Base-by-base conservation (phyloP, 139 green algal genomes). In the Coccomyxa sp. region DNA sequence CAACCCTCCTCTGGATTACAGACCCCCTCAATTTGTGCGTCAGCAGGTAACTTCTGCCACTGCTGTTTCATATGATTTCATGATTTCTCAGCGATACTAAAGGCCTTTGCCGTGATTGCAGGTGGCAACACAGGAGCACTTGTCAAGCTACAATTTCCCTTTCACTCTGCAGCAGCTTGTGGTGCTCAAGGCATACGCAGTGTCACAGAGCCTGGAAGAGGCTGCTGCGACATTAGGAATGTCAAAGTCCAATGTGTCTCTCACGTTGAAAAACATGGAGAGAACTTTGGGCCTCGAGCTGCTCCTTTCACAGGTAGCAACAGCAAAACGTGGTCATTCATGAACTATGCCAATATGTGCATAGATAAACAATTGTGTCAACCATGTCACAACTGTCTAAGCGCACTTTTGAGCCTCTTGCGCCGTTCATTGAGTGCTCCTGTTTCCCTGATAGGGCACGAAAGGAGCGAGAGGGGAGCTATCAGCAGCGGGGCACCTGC, bases 91-190 rank as follows among this genome's bases (percentile, higher is more conserved):
- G 38, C 38, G 38, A 51, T 51, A 51, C 38, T 51, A 51, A 11
- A 51, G 38, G 38, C 38, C 38, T 51, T 3, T 51, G 38, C 38
- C 38, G 38, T 51, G 38, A 51, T 51, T 51, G 7, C 38, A 51
- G 38, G 38, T 51, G 38, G 38, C 38, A 51, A 51, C 38, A 51
- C 38, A 51, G 38, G 38, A 51, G 38, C 38, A 74, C 21, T 10
- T 74, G 9, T 27, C 71, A 38, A 77, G 27, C 71, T 79, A 78
- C 57, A 67, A 15, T 28, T 74, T 85, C 12, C 84, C 84, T 0
- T 87, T 87, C 81, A 87, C 76, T 25, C 76, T 87, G 76, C 80
- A 82, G 16, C 84, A 87, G 76, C 84, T 85, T n/a, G 76, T 82
- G 13, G 30, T 78, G 27, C 63, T 87, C 28, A 79, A 76, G 31